Base-by-base conservation (phyloP, 2,329 filamentous ascomycete species). In the Chrysosporium keratinophilum region DNA sequence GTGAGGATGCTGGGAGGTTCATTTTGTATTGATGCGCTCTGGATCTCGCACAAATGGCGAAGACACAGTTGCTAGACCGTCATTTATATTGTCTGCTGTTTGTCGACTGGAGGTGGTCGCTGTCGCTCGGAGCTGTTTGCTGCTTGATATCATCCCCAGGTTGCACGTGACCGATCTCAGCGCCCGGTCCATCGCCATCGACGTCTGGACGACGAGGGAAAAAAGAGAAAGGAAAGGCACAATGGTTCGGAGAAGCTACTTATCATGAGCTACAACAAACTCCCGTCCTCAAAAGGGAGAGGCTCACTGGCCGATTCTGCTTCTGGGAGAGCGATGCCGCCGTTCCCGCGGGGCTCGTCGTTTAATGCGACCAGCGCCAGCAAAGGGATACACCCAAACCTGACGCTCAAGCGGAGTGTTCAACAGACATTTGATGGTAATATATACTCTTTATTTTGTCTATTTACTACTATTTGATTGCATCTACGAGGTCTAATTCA, bases 341-440 rank as follows among this genome's bases (percentile, higher is more conserved):
- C 39, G n/a, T 43, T 65, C 40, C 57, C 59, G 58, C 63, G 49
- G 17, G 31, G 68, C 60, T 66, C 65, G 62, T 62, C 66, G 48
- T 62, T 64, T 54, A 62, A 58, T 57, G 60, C 63, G 49, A 57
- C 34, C 33, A 44, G 54, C 41, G 46, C 54, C 15, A 53, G 43
- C 51, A 51, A 51, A 34, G 41, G 50, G 20, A 55, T 50, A 19
- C 54, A 52, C 10, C 44, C 46, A 56, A 67, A 63, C 58, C 63
- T 67, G 58, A 65, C 63, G 55, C 61, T 70, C 58, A 74, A 73
- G 64, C 69, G 71, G 62, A 69, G 62, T 58, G 64, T 72, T 52
- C 71, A 73, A 64, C 65, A 68, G 58, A 64, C 67, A 61, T 69
- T 72, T 60, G 72, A 74, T 65, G 72, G 72, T 75, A 72, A 71